A percentile compares a stretch with the other conserved stretches of the same genome.
Evolutionary conservation across 2,329 filamentous ascomycete species (phyloP).

Genomic region (Bipolaris victoriae): DNA sequence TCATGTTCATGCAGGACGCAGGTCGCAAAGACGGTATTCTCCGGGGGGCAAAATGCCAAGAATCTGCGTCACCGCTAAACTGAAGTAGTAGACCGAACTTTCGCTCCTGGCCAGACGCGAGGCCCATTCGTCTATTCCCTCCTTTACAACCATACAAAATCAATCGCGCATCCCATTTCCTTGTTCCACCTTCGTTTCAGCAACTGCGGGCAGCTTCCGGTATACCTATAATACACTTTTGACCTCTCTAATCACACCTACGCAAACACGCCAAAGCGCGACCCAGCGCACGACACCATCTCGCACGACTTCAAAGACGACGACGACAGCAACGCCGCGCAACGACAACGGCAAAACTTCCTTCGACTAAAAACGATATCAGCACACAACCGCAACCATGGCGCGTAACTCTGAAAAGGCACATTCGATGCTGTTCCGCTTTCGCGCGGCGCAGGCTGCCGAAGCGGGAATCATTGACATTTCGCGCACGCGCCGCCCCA

Average conservation of each 20-base stretch:
- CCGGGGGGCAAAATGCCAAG: slow-evolving; percentile 26
- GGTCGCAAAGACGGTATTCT: slow-evolving; percentile 1
- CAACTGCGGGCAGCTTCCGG: slow-evolving; percentile 38
- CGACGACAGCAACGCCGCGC: slow-evolving; percentile 4
- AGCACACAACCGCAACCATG: slow-evolving; percentile 49
- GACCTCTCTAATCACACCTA: slow-evolving; percentile 13
- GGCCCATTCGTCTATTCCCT: slow-evolving; percentile 10
- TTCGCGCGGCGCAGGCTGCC: slow-evolving; percentile 94
- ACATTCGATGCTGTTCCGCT: slow-evolving; percentile 99
- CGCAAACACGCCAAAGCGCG: slow-evolving; percentile 11
- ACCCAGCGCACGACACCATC: slow-evolving; percentile 13
- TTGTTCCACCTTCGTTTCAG: slow-evolving; percentile 21
- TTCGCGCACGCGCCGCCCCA: slow-evolving; percentile 85
- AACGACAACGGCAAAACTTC: neutral
- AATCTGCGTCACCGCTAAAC: slow-evolving; percentile 31
- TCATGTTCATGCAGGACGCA: slow-evolving; percentile 14
- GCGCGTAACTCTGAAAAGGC: slow-evolving; percentile 98
- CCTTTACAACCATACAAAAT: slow-evolving; percentile 21
- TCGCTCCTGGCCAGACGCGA: slow-evolving; percentile 39
- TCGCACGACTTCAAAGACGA: neutral
- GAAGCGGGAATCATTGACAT: slow-evolving; percentile 96
- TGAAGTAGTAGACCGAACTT: slow-evolving; percentile 38
- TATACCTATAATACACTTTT: slow-evolving; percentile 24
- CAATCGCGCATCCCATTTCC: slow-evolving; percentile 19
- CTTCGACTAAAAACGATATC: neutral